Percentiles rank a stretch among this genome's conserved stretches.
Conservation (phyloP, 2,329 filamentous ascomycete species). For the Lasiodiplodia gonubiensis region DNA sequence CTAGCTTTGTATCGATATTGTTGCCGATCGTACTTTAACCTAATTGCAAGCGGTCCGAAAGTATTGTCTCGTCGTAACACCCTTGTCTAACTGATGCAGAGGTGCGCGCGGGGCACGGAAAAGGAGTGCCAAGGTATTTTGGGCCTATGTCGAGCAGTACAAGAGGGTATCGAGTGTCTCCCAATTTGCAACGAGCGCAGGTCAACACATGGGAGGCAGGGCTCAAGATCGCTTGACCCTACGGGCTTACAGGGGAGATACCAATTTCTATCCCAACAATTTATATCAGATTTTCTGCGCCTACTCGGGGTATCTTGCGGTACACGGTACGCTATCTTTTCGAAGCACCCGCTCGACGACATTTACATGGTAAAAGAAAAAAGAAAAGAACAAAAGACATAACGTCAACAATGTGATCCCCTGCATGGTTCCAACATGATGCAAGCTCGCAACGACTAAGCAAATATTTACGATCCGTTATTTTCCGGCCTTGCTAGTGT, state of each 20-base stretch:
- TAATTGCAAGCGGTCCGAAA: too few species aligned
- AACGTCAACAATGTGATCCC: not conserved
- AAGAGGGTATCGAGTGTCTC: too few species aligned
- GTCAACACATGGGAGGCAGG: too few species aligned
- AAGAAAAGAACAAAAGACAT: not conserved
- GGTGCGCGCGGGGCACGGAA: too few species aligned
- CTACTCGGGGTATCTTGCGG: slow-evolving; percentile 16
- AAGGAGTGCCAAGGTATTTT: too few species aligned
- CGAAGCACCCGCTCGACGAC: slow-evolving; percentile 6
- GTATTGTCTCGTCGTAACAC: too few species aligned
- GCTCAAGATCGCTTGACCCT: too few species aligned
- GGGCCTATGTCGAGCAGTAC: too few species aligned
- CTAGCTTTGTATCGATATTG: too few species aligned
- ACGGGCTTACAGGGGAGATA: not conserved
- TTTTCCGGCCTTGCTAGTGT: not conserved
- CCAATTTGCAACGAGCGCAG: too few species aligned
- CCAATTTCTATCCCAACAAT: not conserved
- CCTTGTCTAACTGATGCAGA: too few species aligned
- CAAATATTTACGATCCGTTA: not conserved
- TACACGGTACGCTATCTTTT: not conserved
- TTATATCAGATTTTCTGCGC: not conserved
- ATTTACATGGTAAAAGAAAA: not conserved
- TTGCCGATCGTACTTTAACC: too few species aligned
- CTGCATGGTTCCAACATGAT: not conserved
- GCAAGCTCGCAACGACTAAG: not conserved